These are phyloP conservation scores for Phaeolepiota aurea DNA, from an alignment of 768 basidiomycete species.

Conservation along the genomic window DNA sequence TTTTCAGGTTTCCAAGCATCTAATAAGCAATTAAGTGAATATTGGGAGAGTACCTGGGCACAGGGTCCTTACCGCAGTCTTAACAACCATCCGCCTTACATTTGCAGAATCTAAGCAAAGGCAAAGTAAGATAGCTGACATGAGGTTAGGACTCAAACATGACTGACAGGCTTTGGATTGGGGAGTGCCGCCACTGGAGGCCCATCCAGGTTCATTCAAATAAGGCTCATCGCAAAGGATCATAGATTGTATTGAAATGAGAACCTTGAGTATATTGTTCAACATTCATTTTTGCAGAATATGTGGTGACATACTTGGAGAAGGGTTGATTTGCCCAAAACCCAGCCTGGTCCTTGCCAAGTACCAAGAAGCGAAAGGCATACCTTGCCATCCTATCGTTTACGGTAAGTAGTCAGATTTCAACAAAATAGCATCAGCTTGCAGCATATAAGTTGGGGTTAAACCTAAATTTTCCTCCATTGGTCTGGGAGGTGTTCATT, in stretches of 20 bases:
- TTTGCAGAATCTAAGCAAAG: slow-evolving; percentile 90
- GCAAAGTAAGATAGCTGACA: slow-evolving; percentile 1
- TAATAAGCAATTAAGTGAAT: slow-evolving; percentile 18
- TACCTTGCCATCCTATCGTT: slow-evolving; percentile 90
- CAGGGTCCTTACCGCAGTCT: slow-evolving; percentile 58
- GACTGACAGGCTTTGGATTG: slow-evolving; percentile 69
- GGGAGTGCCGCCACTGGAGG: slow-evolving; percentile 60
- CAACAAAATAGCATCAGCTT: slow-evolving; percentile 16
- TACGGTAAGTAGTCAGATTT: slow-evolving; percentile 2
- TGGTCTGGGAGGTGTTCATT: slow-evolving; percentile 41
- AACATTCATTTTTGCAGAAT: background rate
- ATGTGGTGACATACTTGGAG: slow-evolving; percentile 50
- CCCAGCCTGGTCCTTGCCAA: slow-evolving; percentile 92
- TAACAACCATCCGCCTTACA: slow-evolving; percentile 86
- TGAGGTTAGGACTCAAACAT: too few species aligned
- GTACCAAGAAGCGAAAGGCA: slow-evolving; percentile 88
- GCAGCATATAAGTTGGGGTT: slow-evolving; percentile 94
- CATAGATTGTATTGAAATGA: slow-evolving; percentile 96
- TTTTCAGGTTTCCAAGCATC: slow-evolving; percentile 82
- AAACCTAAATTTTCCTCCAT: slow-evolving; percentile 83
- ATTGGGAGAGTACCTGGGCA: background rate
- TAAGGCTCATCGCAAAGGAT: slow-evolving; percentile 93
- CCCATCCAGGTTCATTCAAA: slow-evolving; percentile 89
- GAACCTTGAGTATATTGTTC: slow-evolving; percentile 61
- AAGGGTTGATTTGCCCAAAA: slow-evolving; percentile 81